A percentile compares a stretch with the other conserved stretches of the same genome.
phyloP scores from a whole-genome alignment of 148 eudicot species.

The Salicornia ramosissima region DNA sequence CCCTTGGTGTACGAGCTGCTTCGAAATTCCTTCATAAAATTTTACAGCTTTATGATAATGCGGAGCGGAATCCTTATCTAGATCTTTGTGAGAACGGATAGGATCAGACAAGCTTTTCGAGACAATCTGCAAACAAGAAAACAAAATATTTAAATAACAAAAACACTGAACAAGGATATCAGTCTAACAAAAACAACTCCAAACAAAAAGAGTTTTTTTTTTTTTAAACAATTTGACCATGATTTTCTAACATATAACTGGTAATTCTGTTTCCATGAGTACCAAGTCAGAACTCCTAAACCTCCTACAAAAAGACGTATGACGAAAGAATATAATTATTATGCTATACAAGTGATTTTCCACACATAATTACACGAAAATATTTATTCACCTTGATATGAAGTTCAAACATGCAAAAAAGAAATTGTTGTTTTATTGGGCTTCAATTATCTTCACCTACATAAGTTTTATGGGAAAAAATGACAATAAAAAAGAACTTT shows the following conservation, averaged over 20 bases:
- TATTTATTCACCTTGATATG: neutral
- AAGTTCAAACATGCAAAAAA: neutral
- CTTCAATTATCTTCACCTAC: neutral
- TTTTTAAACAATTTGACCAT: neutral
- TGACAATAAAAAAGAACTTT: no score
- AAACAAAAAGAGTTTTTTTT: neutral
- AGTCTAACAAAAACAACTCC: neutral
- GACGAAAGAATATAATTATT: neutral
- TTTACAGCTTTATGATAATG: slow-evolving; percentile 85
- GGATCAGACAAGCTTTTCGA: slow-evolving; percentile 84
- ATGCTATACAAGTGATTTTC: slow-evolving; percentile 6
- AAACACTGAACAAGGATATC: neutral
- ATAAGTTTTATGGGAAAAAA: no score
- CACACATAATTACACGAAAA: neutral
- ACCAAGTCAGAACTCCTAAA: neutral
- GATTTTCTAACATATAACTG: neutral
- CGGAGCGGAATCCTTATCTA: slow-evolving; percentile 94
- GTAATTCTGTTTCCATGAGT: neutral
- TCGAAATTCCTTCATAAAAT: slow-evolving; percentile 79
- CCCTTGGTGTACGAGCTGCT: slow-evolving; percentile 95
- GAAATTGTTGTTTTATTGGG: neutral
- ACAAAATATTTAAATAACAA: neutral
- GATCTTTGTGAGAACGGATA: slow-evolving; percentile 93
- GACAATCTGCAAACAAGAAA: slow-evolving; percentile 58
- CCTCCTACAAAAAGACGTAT: neutral